Percentiles rank a stretch among this genome's conserved stretches.
Evolutionary conservation across 176 grass and related monocot genomes (phyloP).

Genomic region (Guadua angustifolia): DNA sequence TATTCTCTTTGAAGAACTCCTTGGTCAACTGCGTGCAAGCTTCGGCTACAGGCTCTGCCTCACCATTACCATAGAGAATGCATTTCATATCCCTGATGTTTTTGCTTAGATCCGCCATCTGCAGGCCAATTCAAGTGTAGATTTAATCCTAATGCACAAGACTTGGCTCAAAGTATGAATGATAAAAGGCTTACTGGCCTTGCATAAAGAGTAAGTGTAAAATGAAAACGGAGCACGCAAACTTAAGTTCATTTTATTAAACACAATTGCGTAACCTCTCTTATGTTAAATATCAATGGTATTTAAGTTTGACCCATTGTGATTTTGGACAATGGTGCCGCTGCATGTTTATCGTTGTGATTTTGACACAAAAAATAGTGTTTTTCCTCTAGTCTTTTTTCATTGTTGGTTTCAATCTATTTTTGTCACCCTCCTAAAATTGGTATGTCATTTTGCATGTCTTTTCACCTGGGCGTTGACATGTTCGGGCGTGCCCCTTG

Average conservation of each 20-base stretch:
- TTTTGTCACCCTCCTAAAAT: too few relatives aligned
- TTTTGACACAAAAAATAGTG: too few relatives aligned
- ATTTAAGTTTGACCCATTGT: not conserved
- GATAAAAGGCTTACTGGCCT: not conserved
- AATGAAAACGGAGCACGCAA: not conserved
- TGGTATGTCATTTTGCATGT: too few relatives aligned
- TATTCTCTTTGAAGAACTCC: constrained; percentile 55
- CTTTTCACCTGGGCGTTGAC: too few relatives aligned
- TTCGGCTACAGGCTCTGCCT: constrained; percentile 47
- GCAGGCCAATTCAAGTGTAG: not conserved
- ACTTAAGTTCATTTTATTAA: not conserved
- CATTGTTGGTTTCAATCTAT: too few relatives aligned
- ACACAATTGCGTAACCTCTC: not conserved
- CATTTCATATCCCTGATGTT: constrained; percentile 47
- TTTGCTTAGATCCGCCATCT: constrained; percentile 47
- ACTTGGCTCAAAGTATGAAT: not conserved
- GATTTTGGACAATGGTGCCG: not conserved
- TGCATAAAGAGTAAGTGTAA: not conserved
- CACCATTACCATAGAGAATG: constrained; percentile 52
- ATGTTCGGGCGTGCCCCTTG: too few relatives aligned
- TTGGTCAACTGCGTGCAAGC: constrained; percentile 49
- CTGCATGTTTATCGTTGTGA: not conserved
- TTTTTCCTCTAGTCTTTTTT: too few relatives aligned
- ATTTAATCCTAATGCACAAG: not conserved
- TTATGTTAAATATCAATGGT: not conserved